These are phyloP conservation scores for Boletus rubroflammeus DNA, from an alignment of 768 basidiomycete species.

Conservation along the genomic window DNA sequence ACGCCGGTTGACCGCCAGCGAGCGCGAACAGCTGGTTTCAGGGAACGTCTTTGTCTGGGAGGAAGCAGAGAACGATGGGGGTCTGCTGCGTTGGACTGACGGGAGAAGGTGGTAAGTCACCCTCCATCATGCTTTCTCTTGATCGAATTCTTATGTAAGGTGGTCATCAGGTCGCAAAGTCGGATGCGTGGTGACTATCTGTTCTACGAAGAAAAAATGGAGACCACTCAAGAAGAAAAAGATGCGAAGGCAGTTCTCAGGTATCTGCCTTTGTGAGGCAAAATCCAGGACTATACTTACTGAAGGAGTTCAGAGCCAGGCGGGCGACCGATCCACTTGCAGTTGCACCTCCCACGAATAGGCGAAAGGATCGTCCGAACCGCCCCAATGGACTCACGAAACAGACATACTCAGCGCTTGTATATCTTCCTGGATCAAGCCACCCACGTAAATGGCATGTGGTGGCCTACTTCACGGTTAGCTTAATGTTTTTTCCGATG, in stretches of 20 bases:
- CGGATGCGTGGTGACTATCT: constrained; percentile 80
- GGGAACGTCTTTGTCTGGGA: constrained; percentile 87
- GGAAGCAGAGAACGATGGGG: constrained; percentile 72
- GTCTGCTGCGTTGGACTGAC: constrained; percentile 72
- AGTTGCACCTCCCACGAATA: constrained; percentile 53
- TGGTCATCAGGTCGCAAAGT: constrained; percentile 66
- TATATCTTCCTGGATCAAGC: constrained; percentile 56
- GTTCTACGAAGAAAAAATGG: constrained; percentile 82
- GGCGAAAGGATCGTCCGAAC: constrained; percentile 73
- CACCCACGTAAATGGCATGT: constrained; percentile 77
- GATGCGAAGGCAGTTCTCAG: constrained; percentile 77
- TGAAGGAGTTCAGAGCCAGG: constrained; percentile 41
- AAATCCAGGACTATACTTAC: constrained; percentile 4
- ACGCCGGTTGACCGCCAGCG: constrained; percentile 63
- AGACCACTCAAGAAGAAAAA: constrained; percentile 74
- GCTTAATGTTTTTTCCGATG: constrained; percentile 16
- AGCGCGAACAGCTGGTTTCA: constrained; percentile 64
- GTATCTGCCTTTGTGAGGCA: constrained; percentile 34
- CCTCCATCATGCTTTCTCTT: background rate
- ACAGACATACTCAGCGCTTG: constrained; percentile 79
- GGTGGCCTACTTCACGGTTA: constrained; percentile 77
- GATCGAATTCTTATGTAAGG: constrained; percentile 1
- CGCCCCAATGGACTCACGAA: constrained; percentile 82
- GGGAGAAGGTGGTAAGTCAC: constrained; percentile 64
- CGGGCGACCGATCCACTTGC: constrained; percentile 60